Percentiles rank a stretch among this genome's conserved stretches.
phyloP scores from a whole-genome alignment of 2,329 filamentous ascomycete genomes.

The Colletotrichum eleusines region DNA sequence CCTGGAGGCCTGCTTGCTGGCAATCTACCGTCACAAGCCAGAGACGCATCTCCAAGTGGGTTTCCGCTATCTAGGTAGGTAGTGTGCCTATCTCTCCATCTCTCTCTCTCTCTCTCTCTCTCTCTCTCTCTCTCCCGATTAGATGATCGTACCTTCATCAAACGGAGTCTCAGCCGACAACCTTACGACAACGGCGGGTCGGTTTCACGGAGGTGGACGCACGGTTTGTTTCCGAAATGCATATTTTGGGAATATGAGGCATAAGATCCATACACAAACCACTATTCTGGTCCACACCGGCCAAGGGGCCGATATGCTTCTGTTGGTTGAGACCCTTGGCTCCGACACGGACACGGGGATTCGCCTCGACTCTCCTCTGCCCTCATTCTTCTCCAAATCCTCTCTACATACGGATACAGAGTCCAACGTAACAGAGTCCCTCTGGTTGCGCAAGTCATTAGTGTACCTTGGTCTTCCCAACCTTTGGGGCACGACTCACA shows the following conservation, averaged over 20 bases:
- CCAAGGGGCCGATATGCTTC: slow-evolving; percentile 33
- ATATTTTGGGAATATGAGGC: slow-evolving; percentile 8
- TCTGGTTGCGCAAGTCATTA: background rate
- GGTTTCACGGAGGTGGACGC: slow-evolving; percentile 8
- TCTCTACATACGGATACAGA: too few relatives aligned
- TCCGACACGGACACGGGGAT: slow-evolving; percentile 31
- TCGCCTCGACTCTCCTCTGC: slow-evolving; percentile 21
- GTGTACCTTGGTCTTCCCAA: background rate
- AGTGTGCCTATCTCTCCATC: background rate
- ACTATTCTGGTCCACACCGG: slow-evolving; percentile 1
- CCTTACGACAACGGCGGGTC: slow-evolving; percentile 7
- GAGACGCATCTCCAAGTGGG: slow-evolving; percentile 20
- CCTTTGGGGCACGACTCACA: slow-evolving; percentile 13
- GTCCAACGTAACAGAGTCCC: background rate
- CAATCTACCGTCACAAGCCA: slow-evolving; percentile 34
- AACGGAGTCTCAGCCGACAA: background rate
- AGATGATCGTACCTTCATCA: background rate
- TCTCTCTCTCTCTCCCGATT: background rate
- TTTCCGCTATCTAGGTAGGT: too few relatives aligned
- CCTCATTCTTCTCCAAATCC: slow-evolving; percentile 19
- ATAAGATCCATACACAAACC: slow-evolving; percentile 5
- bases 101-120: background rate
- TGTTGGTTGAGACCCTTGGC: slow-evolving; percentile 37
- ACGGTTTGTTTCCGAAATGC: slow-evolving; percentile 14
- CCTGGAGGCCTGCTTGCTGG: slow-evolving; percentile 6